phyloP scores from a whole-genome alignment of 208 protist species.

The Trypanosoma congolense region DNA sequence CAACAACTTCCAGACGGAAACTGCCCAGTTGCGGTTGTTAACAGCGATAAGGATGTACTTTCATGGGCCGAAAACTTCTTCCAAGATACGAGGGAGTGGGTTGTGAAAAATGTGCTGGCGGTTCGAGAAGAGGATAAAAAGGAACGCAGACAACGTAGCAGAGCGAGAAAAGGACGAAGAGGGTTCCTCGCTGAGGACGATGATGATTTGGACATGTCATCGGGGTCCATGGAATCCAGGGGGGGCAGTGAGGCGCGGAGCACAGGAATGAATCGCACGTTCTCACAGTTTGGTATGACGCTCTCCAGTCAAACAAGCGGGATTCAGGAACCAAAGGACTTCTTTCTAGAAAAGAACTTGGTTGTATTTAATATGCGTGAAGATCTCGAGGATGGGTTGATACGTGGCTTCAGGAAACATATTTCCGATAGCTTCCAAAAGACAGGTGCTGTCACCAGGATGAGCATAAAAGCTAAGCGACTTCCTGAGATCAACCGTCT shows the following conservation, averaged over 20 bases:
- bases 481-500: slow-evolving; percentile 41
- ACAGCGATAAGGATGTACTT: slow-evolving; percentile 38
- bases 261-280: too few species aligned
- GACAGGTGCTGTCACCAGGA: slow-evolving; percentile 30
- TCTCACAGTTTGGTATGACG: too few species aligned
- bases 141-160: slow-evolving; percentile 1
- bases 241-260: too few species aligned
- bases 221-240: slow-evolving; percentile 1
- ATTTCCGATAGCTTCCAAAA: slow-evolving; percentile 4
- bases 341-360: slow-evolving; percentile 63
- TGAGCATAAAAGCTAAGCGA: slow-evolving; percentile 46
- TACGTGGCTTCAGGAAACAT: background rate
- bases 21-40: slow-evolving; percentile 62
- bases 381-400: background rate
- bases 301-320: too few species aligned
- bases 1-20: slow-evolving; percentile 56
- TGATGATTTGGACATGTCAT: slow-evolving; percentile 9
- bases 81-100: slow-evolving; percentile 50
- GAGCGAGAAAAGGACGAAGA: background rate
- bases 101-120: slow-evolving; percentile 43
- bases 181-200: background rate
- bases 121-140: slow-evolving; percentile 37
- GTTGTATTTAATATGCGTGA: slow-evolving; percentile 35
- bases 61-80: slow-evolving; percentile 70
- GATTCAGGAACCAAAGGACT: too few species aligned